Conservation (phyloP, 2,329 filamentous ascomycete genomes). For the Xylariaceae sp. region DNA sequence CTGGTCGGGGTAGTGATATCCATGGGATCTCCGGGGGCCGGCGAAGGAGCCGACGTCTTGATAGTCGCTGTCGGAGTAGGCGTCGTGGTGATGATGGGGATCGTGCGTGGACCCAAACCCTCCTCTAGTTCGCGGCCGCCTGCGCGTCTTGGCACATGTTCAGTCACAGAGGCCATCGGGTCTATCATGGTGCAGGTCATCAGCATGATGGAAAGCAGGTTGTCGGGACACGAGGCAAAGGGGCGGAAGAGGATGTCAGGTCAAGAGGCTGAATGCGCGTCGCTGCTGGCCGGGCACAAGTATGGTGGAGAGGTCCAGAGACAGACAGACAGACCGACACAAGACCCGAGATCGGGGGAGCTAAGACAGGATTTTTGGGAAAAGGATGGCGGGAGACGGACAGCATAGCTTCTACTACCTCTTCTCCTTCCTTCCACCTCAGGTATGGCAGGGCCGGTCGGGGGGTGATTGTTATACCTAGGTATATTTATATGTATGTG, state of each 20-base stretch:
- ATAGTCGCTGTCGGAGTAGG: slow-evolving; percentile 45
- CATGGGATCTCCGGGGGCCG: slow-evolving; percentile 53
- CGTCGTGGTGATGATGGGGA: slow-evolving; percentile 42
- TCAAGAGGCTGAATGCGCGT: neutral
- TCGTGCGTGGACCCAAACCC: slow-evolving; percentile 46
- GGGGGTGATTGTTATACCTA: slow-evolving; percentile 13
- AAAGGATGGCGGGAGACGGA: slow-evolving; percentile 11
- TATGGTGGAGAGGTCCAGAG: neutral
- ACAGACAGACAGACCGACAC: neutral
- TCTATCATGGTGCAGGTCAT: slow-evolving; percentile 30
- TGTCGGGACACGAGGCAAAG: slow-evolving; percentile 22
- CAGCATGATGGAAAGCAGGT: slow-evolving; percentile 20
- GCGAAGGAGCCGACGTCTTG: slow-evolving; percentile 53
- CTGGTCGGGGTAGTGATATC: slow-evolving; percentile 52
- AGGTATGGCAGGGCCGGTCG: slow-evolving; percentile 8
- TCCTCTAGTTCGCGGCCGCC: slow-evolving; percentile 38
- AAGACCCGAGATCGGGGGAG: slow-evolving; percentile 1
- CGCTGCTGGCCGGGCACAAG: neutral
- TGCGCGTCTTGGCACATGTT: slow-evolving; percentile 42
- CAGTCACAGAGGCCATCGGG: slow-evolving; percentile 50
- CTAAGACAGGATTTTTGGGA: slow-evolving; percentile 4
- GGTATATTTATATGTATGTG: too few species aligned
- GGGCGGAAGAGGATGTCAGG: slow-evolving; percentile 10
- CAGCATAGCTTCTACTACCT: slow-evolving; percentile 17
- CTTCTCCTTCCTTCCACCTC: slow-evolving; percentile 9